Percentiles rank a stretch among this genome's conserved stretches.
Evolutionary conservation across 2,329 filamentous ascomycete genomes (phyloP).

Genomic region (Colletotrichum musicola): DNA sequence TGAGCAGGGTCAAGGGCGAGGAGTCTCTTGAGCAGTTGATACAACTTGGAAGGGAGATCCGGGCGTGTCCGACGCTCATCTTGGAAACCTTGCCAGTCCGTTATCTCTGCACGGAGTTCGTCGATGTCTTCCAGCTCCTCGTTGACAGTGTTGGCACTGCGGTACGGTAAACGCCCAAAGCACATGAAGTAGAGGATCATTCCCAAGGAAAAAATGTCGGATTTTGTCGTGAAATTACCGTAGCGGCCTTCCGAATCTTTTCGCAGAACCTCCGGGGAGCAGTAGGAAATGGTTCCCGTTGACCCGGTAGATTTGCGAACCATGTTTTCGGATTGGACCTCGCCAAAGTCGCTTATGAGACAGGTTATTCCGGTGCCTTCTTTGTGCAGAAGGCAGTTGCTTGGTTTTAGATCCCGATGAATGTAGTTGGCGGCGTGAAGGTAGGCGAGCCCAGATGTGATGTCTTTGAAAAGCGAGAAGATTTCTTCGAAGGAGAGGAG

Average conservation of each 20-base stretch:
- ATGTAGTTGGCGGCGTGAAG: constrained; percentile 94
- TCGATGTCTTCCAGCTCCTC: constrained; percentile 95
- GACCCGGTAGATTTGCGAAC: constrained; percentile 90
- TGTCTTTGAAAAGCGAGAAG: constrained; percentile 95
- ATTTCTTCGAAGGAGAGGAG: constrained; percentile 86
- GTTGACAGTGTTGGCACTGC: constrained; percentile 83
- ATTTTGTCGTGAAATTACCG: constrained; percentile 96
- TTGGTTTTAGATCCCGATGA: constrained; percentile 94
- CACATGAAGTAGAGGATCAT: constrained; percentile 99
- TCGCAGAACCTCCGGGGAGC: constrained; percentile 91
- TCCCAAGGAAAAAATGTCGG: constrained; percentile 96
- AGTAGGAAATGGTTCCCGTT: constrained; percentile 97
- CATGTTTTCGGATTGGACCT: constrained; percentile 88
- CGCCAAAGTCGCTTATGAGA: constrained; percentile 96
- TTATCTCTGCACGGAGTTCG: constrained; percentile 85
- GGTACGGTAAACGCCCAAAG: constrained; percentile 89
- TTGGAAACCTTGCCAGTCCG: constrained; percentile 87
- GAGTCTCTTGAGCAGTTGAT: constrained; percentile 84
- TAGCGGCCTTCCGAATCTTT: constrained; percentile 77
- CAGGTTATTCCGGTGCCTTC: constrained; percentile 80
- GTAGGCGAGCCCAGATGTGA: constrained; percentile 91
- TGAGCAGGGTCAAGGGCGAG: constrained; percentile 82
- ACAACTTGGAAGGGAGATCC: constrained; percentile 88
- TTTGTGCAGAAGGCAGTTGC: constrained; percentile 90
- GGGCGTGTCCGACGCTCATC: constrained; percentile 80